Conservation (phyloP, 768 basidiomycete genomes). For the Termitomyces eurrhizus region DNA sequence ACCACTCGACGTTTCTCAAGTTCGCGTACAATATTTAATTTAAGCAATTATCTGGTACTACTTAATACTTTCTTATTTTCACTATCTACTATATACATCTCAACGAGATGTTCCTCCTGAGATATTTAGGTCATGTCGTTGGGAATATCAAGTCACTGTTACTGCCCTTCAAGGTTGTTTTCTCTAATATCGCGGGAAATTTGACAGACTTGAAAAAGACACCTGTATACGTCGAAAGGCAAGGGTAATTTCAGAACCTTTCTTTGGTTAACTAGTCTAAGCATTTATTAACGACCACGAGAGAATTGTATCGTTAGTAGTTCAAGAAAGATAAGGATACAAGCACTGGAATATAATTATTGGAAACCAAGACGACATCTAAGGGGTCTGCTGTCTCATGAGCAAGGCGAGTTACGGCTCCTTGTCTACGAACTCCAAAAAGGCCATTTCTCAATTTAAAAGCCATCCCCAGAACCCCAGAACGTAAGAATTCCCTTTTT, state of each 20-base stretch:
- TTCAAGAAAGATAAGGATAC: constrained; percentile 5
- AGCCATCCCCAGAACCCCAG: not conserved
- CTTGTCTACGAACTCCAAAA: not conserved
- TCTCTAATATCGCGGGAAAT: too few relatives aligned
- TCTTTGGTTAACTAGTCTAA: not conserved
- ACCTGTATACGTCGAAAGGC: too few relatives aligned
- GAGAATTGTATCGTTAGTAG: constrained; percentile 3
- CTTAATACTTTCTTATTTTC: too few relatives aligned
- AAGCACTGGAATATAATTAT: not conserved
- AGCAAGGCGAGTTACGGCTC: not conserved
- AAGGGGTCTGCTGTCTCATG: not conserved
- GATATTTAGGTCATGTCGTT: too few relatives aligned
- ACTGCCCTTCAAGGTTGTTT: too few relatives aligned
- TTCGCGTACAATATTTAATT: too few relatives aligned
- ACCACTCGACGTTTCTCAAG: too few relatives aligned
- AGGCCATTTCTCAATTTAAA: not conserved
- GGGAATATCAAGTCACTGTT: too few relatives aligned
- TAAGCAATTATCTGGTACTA: too few relatives aligned
- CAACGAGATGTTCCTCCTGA: too few relatives aligned
- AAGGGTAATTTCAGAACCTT: not conserved
- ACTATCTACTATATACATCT: too few relatives aligned
- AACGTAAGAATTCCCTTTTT: not conserved
- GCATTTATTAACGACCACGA: not conserved
- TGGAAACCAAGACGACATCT: not conserved
- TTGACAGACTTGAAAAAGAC: too few relatives aligned